Evolutionary conservation across 805 yeast genomes (phyloP), one percentile per base, ranked within the genome.

Genomic region (Starmerella cellae): DNA sequence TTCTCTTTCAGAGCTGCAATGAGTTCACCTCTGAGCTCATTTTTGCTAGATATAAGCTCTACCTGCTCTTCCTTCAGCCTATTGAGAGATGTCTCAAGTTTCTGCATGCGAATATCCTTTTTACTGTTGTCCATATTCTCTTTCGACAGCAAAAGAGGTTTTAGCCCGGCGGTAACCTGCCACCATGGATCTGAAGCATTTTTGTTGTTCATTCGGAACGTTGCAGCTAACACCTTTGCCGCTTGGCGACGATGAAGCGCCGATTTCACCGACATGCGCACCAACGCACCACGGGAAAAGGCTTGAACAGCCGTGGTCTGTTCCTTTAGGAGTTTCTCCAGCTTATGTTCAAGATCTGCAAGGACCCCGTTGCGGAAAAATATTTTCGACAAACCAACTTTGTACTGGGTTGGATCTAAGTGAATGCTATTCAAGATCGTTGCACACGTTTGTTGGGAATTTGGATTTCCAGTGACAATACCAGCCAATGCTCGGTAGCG

Each of bases 361-460:
- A 80, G 63, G 2, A 81, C 80, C 18, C 91, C 88, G 56, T 80
- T 76, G 43, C 80, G 72, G 68, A 80, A 80, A 50, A 80, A 80
- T 5, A 81, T 64, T 56, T 81, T 80, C 3, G 85, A 76, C 27
- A 77, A 63, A 50, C 91, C 91, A 35, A 81, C 66, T 46, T 75
- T 74, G 60, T 70, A 81, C 18, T 67, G 64, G n/a, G 69, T 69
- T 0, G 67, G 54, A 46, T 80, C 83, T 32, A 88, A 62, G 16
- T 71, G 60, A 28, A 83, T 62, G n/a, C 74, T 69, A 22, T 74
- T 70, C 42, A 88, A 62, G 17, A 88, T 71, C 18, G 76, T 54
- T 49, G 76, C 82, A 56, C 87, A 75, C 46, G 79, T 77, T 32
- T 77, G 75, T 56, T 77, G 84, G 45, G 71, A 66, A 46, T 74